phyloP scores from a whole-genome alignment of 140 eudicot species.

The Eryngium alpinum region DNA sequence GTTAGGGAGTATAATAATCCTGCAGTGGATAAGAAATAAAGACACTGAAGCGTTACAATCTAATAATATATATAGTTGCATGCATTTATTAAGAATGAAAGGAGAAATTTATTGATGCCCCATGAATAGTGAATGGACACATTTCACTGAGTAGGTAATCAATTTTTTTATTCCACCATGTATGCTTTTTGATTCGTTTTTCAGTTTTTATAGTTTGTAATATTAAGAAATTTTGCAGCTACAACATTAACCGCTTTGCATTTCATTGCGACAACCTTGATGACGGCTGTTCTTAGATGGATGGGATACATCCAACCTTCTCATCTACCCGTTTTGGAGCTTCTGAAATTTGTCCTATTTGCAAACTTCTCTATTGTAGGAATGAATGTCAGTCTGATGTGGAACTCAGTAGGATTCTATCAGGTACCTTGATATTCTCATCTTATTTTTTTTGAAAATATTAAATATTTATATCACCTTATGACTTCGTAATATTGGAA shows the following conservation, averaged over 20 bases:
- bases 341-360: conserved; percentile 63
- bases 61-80: background rate
- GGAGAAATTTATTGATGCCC: background rate
- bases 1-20: too few species aligned
- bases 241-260: conserved; percentile 91
- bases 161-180: background rate
- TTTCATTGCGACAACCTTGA: conserved; percentile 76
- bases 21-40: too few species aligned
- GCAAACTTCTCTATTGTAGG: conserved; percentile 94
- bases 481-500: background rate
- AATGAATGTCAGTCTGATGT: conserved; percentile 95
- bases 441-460: background rate
- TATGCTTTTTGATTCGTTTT: background rate
- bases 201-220: conserved; percentile 9
- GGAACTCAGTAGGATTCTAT: conserved; percentile 98
- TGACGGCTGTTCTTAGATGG: conserved; percentile 73
- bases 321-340: conserved; percentile 65
- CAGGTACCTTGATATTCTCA: conserved; percentile 43
- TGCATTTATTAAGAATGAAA: background rate
- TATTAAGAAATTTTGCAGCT: conserved; percentile 44
- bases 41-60: background rate
- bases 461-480: background rate
- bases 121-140: background rate
- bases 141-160: background rate
- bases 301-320: conserved; percentile 74